Percentiles rank a stretch among this genome's conserved stretches.
Conservation (phyloP, 2,329 filamentous ascomycete species). For the Cytospora piceae region DNA sequence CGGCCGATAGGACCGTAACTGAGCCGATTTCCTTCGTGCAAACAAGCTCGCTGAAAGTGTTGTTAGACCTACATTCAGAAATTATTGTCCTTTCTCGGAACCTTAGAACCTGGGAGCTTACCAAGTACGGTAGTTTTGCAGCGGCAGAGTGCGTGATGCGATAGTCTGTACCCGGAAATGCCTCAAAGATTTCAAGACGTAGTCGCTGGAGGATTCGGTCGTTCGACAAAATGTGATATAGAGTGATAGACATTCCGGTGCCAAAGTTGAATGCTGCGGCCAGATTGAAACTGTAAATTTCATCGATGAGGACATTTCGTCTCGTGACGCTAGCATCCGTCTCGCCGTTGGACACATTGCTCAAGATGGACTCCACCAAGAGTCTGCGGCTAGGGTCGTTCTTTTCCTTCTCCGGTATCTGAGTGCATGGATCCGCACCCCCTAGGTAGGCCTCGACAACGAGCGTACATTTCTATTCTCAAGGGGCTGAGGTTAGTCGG, state of each 20-base stretch:
- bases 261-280: conserved; percentile 7
- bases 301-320: background rate
- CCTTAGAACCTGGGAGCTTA: background rate
- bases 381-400: background rate
- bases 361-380: background rate
- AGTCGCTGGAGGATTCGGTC: background rate
- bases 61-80: background rate
- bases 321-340: background rate
- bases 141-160: background rate
- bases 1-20: conserved; percentile 3
- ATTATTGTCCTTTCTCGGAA: background rate
- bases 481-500: background rate
- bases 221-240: background rate
- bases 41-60: background rate
- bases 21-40: background rate
- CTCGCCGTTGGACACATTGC: background rate
- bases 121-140: background rate
- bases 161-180: background rate
- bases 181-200: background rate
- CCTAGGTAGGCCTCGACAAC: background rate
- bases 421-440: background rate
- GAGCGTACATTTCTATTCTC: background rate
- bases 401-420: background rate
- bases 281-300: conserved; percentile 7
- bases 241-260: background rate